Evolutionary conservation across 2,329 filamentous ascomycete genomes (phyloP).

Genomic region (Kalmusia sp.): DNA sequence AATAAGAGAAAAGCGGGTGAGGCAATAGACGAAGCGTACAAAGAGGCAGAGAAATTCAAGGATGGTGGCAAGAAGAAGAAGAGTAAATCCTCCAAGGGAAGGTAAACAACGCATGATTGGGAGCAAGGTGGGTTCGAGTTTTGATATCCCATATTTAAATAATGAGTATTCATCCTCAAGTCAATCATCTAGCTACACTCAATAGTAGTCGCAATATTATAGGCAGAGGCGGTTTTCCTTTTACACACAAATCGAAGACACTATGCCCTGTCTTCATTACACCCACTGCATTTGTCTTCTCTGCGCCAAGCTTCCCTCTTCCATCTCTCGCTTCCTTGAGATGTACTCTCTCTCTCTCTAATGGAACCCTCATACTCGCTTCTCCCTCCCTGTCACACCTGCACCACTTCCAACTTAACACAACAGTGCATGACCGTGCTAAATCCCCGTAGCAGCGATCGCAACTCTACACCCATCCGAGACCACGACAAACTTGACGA

Average conservation of each 20-base stretch:
- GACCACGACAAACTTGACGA: neutral
- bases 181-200: too few species aligned
- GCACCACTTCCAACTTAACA: neutral
- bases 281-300: too few species aligned
- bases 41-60: slow-evolving; percentile 44
- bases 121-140: neutral
- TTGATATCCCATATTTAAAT: neutral
- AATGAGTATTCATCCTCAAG: too few species aligned
- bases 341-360: too few species aligned
- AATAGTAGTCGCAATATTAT: too few species aligned
- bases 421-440: neutral
- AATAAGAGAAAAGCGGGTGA: slow-evolving; percentile 71
- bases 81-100: slow-evolving; percentile 28
- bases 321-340: too few species aligned
- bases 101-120: neutral
- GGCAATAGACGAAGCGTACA: slow-evolving; percentile 56
- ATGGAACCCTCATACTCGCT: too few species aligned
- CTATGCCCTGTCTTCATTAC: too few species aligned
- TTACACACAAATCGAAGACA: too few species aligned
- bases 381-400: neutral
- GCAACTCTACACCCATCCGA: neutral
- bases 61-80: slow-evolving; percentile 46
- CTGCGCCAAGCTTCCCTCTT: too few species aligned
- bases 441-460: neutral
- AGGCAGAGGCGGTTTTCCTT: too few species aligned